Conservation (phyloP, 805 yeast species). For the Ogataea thermomethanolica region DNA sequence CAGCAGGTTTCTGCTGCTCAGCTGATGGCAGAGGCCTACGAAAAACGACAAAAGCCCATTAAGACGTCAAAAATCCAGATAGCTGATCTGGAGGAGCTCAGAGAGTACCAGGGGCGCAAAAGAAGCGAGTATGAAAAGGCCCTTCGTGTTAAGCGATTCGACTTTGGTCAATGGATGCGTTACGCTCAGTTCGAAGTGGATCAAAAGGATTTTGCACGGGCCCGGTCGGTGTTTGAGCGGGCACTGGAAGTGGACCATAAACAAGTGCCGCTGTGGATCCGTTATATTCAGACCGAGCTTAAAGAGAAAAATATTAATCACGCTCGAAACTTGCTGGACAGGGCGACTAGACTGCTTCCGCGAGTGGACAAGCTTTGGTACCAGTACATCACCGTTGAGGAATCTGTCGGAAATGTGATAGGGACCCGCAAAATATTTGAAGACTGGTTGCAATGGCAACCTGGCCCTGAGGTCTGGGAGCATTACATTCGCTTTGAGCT, state of each 20-base stretch:
- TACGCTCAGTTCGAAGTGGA: constrained; percentile 86
- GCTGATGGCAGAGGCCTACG: constrained; percentile 59
- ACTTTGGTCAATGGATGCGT: constrained; percentile 84
- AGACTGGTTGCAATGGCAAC: constrained; percentile 81
- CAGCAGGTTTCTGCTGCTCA: constrained; percentile 63
- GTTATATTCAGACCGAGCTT: constrained; percentile 77
- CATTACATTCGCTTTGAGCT: constrained; percentile 71
- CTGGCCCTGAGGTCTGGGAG: constrained; percentile 63
- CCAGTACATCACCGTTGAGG: constrained; percentile 78
- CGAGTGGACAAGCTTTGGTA: constrained; percentile 85
- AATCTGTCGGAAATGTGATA: constrained; percentile 58
- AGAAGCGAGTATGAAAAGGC: constrained; percentile 84
- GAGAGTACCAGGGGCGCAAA: constrained; percentile 70
- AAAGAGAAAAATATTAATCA: constrained; percentile 73
- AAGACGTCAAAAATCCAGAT: constrained; percentile 46
- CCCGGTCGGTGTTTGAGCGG: constrained; percentile 84
- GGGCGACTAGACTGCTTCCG: constrained; percentile 74
- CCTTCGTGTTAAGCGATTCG: constrained; percentile 77
- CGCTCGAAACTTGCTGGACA: constrained; percentile 78
- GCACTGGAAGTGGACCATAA: constrained; percentile 74
- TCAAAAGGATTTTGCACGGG: constrained; percentile 73
- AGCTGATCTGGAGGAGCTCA: constrained; percentile 75
- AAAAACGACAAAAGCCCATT: constrained; percentile 40
- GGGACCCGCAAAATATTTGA: constrained; percentile 66
- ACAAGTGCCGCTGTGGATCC: constrained; percentile 80